Base-by-base conservation (phyloP, 2,329 filamentous ascomycete genomes). In the Ophiostoma ips region DNA sequence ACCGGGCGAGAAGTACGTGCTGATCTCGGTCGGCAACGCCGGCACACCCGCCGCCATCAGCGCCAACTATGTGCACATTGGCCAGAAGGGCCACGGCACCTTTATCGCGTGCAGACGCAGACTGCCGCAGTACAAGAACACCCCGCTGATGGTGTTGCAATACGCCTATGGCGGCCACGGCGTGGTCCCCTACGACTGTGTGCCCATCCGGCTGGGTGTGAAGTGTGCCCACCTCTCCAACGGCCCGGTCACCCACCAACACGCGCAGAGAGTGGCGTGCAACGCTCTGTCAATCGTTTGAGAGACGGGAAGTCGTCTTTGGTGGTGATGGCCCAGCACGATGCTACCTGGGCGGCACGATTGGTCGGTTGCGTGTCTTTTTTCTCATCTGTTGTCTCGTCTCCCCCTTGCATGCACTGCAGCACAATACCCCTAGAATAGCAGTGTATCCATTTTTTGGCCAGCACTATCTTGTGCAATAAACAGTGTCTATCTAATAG, bases 101-200 rank as follows among this genome's bases (percentile, higher is more conserved):
- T 73, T 63, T 51, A 58, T 68, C 12, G 70, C 68, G 12, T 76
- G 73, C 57, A 62, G 66, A 44, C 64, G 66, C 36, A 59, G 53
- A 3, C 54, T 72, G 3, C 55, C 62, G 2, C 75, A 71, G 60
- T 72, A 72, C 55, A 15, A 21, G 28, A 53, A 57, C 21, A 28
- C 13, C 24, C 21, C 28, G 15, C 16, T 35, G 21, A 60, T 66
- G 49, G 59, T 66, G 24, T 60, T 73, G 50, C 65, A 67, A 55
- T 67, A 66, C 40, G 60, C 62, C 21, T 63, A 63, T n/a, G n/a
- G n/a, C 53, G 55, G 54, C 43, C 50, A n/a, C 8, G 36, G 43
- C 51, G 37, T 56, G 5, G 55, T 68, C 2, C 68, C 69, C 2
- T 58, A 62, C 38, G 63, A 60, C 3, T 76, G 72, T 53, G 67